phyloP scores from a whole-genome alignment of 108 stramenopile genomes.

The Seminavis robusta region DNA sequence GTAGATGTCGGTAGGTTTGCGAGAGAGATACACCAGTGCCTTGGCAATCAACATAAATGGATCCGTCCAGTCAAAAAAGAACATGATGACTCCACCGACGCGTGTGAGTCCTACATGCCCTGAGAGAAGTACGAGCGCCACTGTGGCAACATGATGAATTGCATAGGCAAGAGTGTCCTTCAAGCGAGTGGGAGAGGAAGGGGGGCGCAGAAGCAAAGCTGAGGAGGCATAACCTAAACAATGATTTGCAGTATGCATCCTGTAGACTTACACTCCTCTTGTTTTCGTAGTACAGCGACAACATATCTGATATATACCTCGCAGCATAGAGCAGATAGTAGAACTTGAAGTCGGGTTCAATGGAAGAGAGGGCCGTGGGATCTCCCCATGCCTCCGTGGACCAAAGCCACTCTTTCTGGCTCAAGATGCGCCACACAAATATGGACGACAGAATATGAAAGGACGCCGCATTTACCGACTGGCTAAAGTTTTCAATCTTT shows the following conservation, averaged over 20 bases:
- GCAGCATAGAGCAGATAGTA: conserved; percentile 44
- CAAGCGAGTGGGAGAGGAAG: not conserved
- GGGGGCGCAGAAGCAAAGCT: not conserved
- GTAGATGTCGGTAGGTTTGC: conserved; percentile 16
- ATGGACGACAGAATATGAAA: conserved; percentile 1
- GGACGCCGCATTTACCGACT: conserved; percentile 4
- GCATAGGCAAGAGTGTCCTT: not conserved
- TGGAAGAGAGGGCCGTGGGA: not conserved
- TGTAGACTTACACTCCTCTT: conserved; percentile 13
- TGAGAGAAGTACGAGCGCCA: conserved; percentile 30
- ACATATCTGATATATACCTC: conserved; percentile 28
- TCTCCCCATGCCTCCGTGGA: conserved; percentile 5
- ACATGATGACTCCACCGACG: conserved; percentile 48
- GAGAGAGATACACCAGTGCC: conserved; percentile 29
- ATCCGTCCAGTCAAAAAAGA: conserved; percentile 51
- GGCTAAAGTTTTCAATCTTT: conserved; percentile 8
- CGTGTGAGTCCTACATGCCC: conserved; percentile 18
- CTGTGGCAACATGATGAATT: conserved; percentile 30
- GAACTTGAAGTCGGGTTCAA: conserved; percentile 31
- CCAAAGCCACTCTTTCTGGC: conserved; percentile 14
- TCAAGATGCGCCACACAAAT: conserved; percentile 6
- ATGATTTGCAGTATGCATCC: not conserved
- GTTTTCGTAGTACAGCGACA: conserved; percentile 37
- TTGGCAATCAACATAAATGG: conserved; percentile 45
- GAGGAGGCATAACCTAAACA: conserved; percentile 1